A percentile compares a stretch with the other conserved stretches of the same genome.
phyloP scores from a whole-genome alignment of 257 asterid species.

The Thymus quinquecostatus region DNA sequence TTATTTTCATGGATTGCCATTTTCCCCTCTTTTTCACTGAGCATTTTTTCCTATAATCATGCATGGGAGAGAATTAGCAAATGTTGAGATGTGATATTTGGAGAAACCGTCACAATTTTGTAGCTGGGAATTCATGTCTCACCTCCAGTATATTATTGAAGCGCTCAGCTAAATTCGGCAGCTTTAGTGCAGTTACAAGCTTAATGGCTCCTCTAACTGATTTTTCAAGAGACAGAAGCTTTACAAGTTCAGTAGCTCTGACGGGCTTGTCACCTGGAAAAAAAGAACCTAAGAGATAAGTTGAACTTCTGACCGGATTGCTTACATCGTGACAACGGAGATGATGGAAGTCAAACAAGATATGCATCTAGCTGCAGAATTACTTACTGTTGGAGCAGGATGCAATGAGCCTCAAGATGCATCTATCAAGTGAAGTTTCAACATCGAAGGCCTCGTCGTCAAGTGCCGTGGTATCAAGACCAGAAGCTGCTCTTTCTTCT shows the following conservation, averaged over 20 bases:
- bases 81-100: not conserved
- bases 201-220: conserved; percentile 91
- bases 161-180: conserved; percentile 92
- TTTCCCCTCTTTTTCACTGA: conserved; percentile 45
- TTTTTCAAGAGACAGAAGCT: conserved; percentile 82
- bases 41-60: conserved; percentile 65
- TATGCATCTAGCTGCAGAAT: not conserved
- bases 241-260: conserved; percentile 92
- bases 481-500: conserved; percentile 68
- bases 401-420: conserved; percentile 93
- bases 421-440: conserved; percentile 80
- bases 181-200: conserved; percentile 88
- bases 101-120: not conserved
- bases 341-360: conserved; percentile 1
- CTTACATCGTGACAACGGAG: not conserved
- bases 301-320: conserved; percentile 4
- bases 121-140: conserved; percentile 27
- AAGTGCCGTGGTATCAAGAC: conserved; percentile 63
- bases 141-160: conserved; percentile 90
- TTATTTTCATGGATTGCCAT: conserved; percentile 33
- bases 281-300: conserved; percentile 7
- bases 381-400: conserved; percentile 86
- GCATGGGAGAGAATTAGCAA: conserved; percentile 25
- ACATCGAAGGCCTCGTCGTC: conserved; percentile 86
- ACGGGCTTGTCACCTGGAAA: conserved; percentile 84